These are phyloP conservation scores for Rhizophagus prolifer DNA, from an alignment of 192 early-diverging fungal genomes.

Conservation along the genomic window DNA sequence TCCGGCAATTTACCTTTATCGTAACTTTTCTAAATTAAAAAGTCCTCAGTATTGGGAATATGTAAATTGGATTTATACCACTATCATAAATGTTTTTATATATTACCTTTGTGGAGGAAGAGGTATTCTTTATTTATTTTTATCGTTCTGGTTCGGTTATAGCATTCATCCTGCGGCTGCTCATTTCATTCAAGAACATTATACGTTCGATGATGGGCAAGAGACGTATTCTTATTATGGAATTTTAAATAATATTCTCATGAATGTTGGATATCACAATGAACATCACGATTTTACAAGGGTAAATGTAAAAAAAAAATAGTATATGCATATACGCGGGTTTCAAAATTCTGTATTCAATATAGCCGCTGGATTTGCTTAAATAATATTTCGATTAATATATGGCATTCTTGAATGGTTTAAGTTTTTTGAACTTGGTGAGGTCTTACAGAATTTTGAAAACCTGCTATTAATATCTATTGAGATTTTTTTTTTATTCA, in stretches of 20 bases:
- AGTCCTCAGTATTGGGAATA: slow-evolving; percentile 74
- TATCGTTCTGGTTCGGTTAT: slow-evolving; percentile 79
- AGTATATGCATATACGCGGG: too few relatives aligned
- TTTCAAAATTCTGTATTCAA: too few relatives aligned
- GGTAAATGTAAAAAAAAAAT: not conserved
- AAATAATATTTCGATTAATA: too few relatives aligned
- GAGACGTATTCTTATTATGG: slow-evolving; percentile 99
- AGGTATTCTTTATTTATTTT: slow-evolving; percentile 67
- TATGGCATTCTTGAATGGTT: too few relatives aligned
- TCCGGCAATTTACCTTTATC: slow-evolving; percentile 82
- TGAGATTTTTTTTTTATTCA: not conserved
- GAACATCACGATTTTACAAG: slow-evolving; percentile 93
- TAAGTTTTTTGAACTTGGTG: too few relatives aligned
- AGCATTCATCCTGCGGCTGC: slow-evolving; percentile 90
- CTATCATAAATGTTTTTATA: slow-evolving; percentile 55
- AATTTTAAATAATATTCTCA: slow-evolving; percentile 76
- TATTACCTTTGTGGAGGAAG: slow-evolving; percentile 57
- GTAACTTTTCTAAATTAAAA: slow-evolving; percentile 69
- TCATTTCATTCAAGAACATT: slow-evolving; percentile 98
- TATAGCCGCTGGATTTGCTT: too few relatives aligned
- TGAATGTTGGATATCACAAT: slow-evolving; percentile 98
- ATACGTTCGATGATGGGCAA: slow-evolving; percentile 88
- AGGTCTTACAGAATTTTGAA: too few relatives aligned
- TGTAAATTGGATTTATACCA: slow-evolving; percentile 72
- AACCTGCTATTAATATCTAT: not conserved